Base-by-base conservation (phyloP, 75 land plant species). In the Picea sitchensis region DNA sequence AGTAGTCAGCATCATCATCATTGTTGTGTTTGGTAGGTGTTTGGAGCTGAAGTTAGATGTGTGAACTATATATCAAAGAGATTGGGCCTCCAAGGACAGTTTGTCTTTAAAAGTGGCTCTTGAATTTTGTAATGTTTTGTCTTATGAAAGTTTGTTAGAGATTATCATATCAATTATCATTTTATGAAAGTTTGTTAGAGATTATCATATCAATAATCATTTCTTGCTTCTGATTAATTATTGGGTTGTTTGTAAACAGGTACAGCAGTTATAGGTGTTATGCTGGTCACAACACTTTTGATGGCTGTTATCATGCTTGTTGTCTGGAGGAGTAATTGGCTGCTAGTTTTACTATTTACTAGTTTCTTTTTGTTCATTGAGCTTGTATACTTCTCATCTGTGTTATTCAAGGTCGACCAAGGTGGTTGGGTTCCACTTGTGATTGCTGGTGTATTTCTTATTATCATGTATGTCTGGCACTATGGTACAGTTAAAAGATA, bases 371-470 rank as follows among this genome's bases (percentile, higher is more conserved):
- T 92, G 36, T 82, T 83, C 59, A 86, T 96, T 51, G 98, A 96
- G 80, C 84, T 81, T 23, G 77, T 86, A 1, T 96, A 93, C 78
- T 63, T 96, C 11, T 85, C 96, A 47, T 82, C 98, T 11, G 81
- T 93, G 57, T 58, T 91, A 38, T 84, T 81, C 14, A 96, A 96
- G 82, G 96, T 96, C 18, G 88, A 88, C 47, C 88, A 92, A 69
- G 98, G 96, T 61, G 98, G 98, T 21, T 96, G 98, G 98, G 93
- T 83, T 0, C 94, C 98, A 6, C 76, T 93, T 13, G 92, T 85
- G 23, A 85, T 96, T 0, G 80, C 98, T 8, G 38, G 79, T 21
- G 61, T 94, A 21, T 88, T 96, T 79, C 86, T 90, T 90, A n/a
- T 79, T 31, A 59, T 91, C 67, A 95, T 93, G 98, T 95, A 81